Conservation (phyloP, 2,329 filamentous ascomycete genomes). For the Colletotrichum sansevieriae region DNA sequence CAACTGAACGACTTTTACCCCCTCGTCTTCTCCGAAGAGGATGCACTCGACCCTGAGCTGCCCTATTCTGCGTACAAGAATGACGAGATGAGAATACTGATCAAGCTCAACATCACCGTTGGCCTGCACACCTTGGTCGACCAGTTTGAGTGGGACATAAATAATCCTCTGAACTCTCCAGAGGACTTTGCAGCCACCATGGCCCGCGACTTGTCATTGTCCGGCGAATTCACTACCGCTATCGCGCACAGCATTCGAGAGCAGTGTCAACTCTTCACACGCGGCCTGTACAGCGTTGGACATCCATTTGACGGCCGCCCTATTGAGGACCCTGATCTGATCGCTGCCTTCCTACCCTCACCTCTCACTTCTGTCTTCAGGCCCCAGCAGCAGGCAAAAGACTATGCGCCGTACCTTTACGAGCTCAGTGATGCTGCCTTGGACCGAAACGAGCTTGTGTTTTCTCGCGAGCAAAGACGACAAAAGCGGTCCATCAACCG, state of each 20-base stretch:
- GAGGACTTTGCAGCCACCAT: conserved; percentile 94
- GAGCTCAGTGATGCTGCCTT: conserved; percentile 92
- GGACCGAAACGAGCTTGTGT: conserved; percentile 90
- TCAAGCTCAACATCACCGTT: conserved; percentile 98
- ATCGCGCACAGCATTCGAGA: conserved; percentile 98
- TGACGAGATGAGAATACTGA: conserved; percentile 95
- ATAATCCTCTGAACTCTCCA: conserved; percentile 91
- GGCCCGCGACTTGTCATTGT: conserved; percentile 89
- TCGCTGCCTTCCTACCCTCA: conserved; percentile 86
- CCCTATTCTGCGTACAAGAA: conserved; percentile 97
- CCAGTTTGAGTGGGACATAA: conserved; percentile 99
- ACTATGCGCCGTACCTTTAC: conserved; percentile 93
- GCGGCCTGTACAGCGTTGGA: conserved; percentile 91
- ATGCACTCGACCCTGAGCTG: conserved; percentile 88
- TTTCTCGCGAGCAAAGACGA: conserved; percentile 91
- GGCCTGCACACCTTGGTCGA: conserved; percentile 94
- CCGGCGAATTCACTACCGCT: conserved; percentile 95
- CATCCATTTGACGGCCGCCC: conserved; percentile 96
- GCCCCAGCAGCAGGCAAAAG: conserved; percentile 91
- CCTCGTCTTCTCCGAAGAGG: conserved; percentile 89
- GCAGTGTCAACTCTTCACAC: conserved; percentile 93
- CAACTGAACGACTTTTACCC: conserved; percentile 95
- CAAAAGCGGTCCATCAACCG: conserved; percentile 97
- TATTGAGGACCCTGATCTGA: conserved; percentile 91
- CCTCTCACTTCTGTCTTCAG: conserved; percentile 87